phyloP scores from a whole-genome alignment of 768 basidiomycete species.

The Boletus edulis region DNA sequence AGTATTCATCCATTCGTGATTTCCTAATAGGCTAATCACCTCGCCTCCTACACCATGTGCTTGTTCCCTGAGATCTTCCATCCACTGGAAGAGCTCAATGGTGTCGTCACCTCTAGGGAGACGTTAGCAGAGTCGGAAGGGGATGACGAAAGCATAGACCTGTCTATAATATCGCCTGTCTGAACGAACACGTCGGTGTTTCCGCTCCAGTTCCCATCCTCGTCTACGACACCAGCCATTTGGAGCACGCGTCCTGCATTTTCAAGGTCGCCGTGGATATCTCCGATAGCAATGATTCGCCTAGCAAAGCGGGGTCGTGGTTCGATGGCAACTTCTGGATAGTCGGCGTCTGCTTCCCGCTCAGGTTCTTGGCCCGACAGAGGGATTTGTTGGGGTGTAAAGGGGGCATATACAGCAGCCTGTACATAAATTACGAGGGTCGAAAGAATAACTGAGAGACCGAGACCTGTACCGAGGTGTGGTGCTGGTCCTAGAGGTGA shows the following conservation, averaged over 20 bases:
- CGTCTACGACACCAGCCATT: constrained; percentile 76
- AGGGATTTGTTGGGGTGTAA: constrained; percentile 14
- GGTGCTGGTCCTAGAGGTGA: constrained; percentile 32
- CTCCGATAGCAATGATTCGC: constrained; percentile 85
- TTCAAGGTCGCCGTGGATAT: constrained; percentile 84
- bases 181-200: constrained; percentile 86
- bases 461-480: constrained; percentile 26
- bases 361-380: constrained; percentile 4
- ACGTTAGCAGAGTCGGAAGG: constrained; percentile 9
- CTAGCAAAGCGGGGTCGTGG: constrained; percentile 33
- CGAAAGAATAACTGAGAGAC: constrained; percentile 23
- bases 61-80: constrained; percentile 79
- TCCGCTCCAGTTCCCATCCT: constrained; percentile 75
- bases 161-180: constrained; percentile 93
- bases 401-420: constrained; percentile 21
- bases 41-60: constrained; percentile 67
- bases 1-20: constrained; percentile 96
- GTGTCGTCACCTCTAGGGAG: constrained; percentile 79
- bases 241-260: constrained; percentile 80
- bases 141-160: constrained; percentile 44
- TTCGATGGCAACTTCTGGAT: constrained; percentile 13
- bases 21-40: constrained; percentile 80
- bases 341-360: constrained; percentile 2
- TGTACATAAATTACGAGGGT: constrained; percentile 24
- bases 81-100: constrained; percentile 77